Base-by-base conservation (phyloP, 2,329 filamentous ascomycete species). In the Epichloe bromicola region DNA sequence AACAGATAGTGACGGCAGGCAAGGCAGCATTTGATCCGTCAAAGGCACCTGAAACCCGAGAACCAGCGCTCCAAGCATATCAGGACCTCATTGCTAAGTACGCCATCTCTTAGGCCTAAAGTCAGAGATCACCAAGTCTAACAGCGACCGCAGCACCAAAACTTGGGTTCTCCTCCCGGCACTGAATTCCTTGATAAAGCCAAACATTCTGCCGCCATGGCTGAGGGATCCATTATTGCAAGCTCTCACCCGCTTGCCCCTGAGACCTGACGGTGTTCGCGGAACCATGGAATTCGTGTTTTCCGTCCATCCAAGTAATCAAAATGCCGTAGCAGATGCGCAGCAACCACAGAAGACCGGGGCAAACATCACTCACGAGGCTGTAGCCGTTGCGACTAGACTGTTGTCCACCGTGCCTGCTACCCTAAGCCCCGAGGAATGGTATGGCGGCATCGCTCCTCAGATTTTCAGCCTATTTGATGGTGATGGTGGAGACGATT, bases 201-300 rank as follows among this genome's bases (percentile, higher is more conserved):
- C 83, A 11, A 74, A 74, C 51, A 64, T 73, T 23, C 72, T 77
- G 15, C 79, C 80, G 11, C 57, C 65, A 61, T 85, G 80, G 79
- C 69, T 86, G n/a, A 76, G 75, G 42, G 57, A 71, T 17, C 72
- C 72, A 41, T 61, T 87, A 2, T 70, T 82, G 57, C 72, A 72
- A 51, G 70, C 76, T 12, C 70, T 88, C 43, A 79, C 82, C 1
- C 61, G 72, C 12, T 60, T 87, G 10, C 83, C 84, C 1, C 69
- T 86, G 26, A 72, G 83, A 4, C 66, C 70, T 2, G 74, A 79
- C 54, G 84, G 84, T 17, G 80, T 88, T 14, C 75, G 83, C 36
- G 75, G 79, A 26, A 83, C 80, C 0, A 71, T 87, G 54, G 83
- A 87, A 60, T 87, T 87, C 59, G 72, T 88, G 37, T 83, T 86